These are phyloP conservation scores for Medicago lupulina DNA, from an alignment of 306 rosid species.

Conservation along the genomic window DNA sequence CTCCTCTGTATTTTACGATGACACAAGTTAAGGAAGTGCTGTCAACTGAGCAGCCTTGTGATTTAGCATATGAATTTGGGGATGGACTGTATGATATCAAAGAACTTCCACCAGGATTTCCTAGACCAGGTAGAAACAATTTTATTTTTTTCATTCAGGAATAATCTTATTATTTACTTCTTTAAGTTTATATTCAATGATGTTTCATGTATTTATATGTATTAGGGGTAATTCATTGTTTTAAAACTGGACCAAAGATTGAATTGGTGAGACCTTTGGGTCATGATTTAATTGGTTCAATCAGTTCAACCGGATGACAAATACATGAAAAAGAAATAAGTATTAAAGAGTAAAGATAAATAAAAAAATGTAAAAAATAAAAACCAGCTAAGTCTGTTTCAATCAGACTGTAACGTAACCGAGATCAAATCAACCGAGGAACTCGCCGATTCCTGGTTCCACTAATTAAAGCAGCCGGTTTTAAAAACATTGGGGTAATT, in stretches of 20 bases:
- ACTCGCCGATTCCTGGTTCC: not conserved
- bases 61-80: slow-evolving; percentile 80
- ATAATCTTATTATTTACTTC: slow-evolving; percentile 1
- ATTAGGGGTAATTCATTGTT: not conserved
- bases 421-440: not conserved
- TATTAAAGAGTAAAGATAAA: not conserved
- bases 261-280: not conserved
- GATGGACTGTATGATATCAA: slow-evolving; percentile 70
- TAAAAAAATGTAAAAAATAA: not conserved
- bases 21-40: slow-evolving; percentile 74
- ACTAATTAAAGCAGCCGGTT: not conserved
- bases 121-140: slow-evolving; percentile 58
- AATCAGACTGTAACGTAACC: not conserved
- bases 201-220: slow-evolving; percentile 20
- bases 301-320: no score
- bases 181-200: slow-evolving; percentile 4
- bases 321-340: not conserved
- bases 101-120: slow-evolving; percentile 80
- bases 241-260: not conserved
- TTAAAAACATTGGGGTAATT: not conserved
- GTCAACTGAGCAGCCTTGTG: slow-evolving; percentile 96
- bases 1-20: slow-evolving; percentile 76
- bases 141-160: slow-evolving; percentile 7
- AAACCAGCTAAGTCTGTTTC: not conserved
- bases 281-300: not conserved